Percentiles rank a stretch among this genome's conserved stretches.
Conservation (phyloP, 441 rosid species). For the Viola pubescens region DNA sequence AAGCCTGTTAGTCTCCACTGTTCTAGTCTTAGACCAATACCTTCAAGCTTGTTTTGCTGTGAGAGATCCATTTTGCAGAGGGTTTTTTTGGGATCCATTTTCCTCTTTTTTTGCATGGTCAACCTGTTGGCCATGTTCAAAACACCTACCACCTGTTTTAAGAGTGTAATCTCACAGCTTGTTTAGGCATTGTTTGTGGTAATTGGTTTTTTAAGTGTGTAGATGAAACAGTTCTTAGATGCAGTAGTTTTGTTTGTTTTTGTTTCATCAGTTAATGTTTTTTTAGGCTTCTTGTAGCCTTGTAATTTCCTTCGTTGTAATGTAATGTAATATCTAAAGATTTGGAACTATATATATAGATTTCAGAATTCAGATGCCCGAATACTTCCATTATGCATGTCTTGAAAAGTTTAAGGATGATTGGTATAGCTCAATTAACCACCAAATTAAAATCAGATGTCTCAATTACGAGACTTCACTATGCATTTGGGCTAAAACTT, state of each 20-base stretch:
- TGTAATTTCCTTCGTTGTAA: slow-evolving; percentile 17
- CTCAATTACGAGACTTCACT: too few species aligned
- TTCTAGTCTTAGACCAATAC: slow-evolving; percentile 13
- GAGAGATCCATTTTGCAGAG: slow-evolving; percentile 31
- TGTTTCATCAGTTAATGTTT: slow-evolving; percentile 13
- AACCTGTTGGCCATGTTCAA: slow-evolving; percentile 23
- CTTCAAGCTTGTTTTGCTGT: slow-evolving; percentile 27
- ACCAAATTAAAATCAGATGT: too few species aligned
- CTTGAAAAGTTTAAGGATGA: too few species aligned
- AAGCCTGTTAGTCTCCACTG: slow-evolving; percentile 22
- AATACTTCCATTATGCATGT: too few species aligned
- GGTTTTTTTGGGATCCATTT: slow-evolving; percentile 10
- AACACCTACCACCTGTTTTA: slow-evolving; percentile 25
- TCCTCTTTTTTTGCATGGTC: slow-evolving; percentile 33
- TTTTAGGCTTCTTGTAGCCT: slow-evolving; percentile 19
- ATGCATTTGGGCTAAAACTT: too few species aligned
- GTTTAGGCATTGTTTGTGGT: slow-evolving; percentile 15
- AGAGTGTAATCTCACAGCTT: slow-evolving; percentile 27
- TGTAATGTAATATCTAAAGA: not conserved
- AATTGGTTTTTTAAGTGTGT: slow-evolving; percentile 17
- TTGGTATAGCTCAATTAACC: too few species aligned
- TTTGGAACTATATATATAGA: not conserved
- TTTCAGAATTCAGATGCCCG: too few species aligned
- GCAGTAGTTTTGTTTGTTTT: slow-evolving; percentile 8
- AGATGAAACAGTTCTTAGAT: slow-evolving; percentile 21